Base-by-base conservation (phyloP, 805 yeast genomes). In the Ogataea paraovalis region DNA sequence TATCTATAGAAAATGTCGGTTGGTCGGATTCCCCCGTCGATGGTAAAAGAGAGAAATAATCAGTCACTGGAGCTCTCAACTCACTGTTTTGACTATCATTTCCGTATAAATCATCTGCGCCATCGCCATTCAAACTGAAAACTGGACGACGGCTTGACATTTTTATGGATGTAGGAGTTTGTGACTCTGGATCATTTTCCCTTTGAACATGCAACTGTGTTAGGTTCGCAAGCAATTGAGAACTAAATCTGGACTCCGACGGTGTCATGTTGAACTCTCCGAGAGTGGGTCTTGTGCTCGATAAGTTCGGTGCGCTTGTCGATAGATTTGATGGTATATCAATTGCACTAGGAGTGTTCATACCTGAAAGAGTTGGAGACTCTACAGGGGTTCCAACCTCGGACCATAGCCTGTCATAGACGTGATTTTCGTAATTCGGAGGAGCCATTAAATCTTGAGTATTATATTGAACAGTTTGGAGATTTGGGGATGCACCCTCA, bases 371-470 rank as follows among this genome's bases (percentile, higher is more conserved):
- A 13, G 61, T 50, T 4, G 81, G 80, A 6, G 75, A 73, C 20
- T 74, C 79, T 6, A 65, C 51, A 4, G 80, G 82, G 4, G 80
- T 69, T 3, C 57, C 61, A 8, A 81, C 72, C 48, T 83, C 91
- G 32, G 78, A 75, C 87, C 87, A 89, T 20, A 90, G 66, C 47
- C 86, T 71, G 66, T 90, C 97, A 64, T 85, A 87, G 33, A 88
- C 79, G 64, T 87, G 96, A 46, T 76, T 80, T 49, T 81, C 90
- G 63, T 90, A 90, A 48, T 84, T 76, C 23, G 97, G 96, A 2
- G 97, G 97, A 0, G 96, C 94, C 69, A 80, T 74, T 41, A 79
- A 60, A 41, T 68, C 75, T 46, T 76, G 70, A 4, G 74, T 71
- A 42, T 58, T 62, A 18, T 22, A 43, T 25, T 27, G 34, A 14